Percentiles rank a stretch among this genome's conserved stretches.
Evolutionary conservation across 805 yeast species (phyloP).

Genomic region (Suhomyces sp.): DNA sequence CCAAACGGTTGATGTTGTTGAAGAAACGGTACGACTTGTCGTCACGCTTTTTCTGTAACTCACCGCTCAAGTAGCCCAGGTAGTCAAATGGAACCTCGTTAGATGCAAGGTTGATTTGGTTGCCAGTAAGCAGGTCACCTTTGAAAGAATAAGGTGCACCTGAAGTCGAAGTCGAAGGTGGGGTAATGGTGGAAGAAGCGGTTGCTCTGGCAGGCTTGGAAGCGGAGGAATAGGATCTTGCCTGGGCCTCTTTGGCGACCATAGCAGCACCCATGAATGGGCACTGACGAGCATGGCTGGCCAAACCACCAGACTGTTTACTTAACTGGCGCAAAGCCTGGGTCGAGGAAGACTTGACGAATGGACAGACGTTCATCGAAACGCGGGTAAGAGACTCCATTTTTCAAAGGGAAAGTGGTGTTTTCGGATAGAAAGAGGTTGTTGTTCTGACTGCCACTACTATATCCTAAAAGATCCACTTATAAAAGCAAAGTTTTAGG

Average conservation of each 20-base stretch:
- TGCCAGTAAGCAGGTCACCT: constrained; percentile 23
- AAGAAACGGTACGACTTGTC: constrained; percentile 95
- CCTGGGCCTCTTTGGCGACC: constrained; percentile 32
- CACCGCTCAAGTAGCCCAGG: constrained; percentile 62
- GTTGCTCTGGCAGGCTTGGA: constrained; percentile 45
- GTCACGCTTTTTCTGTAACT: constrained; percentile 67
- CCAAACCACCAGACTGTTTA: constrained; percentile 40
- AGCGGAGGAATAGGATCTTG: constrained; percentile 46
- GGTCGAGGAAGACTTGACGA: constrained; percentile 61
- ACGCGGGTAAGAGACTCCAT: constrained; percentile 83
- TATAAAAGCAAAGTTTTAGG: background rate
- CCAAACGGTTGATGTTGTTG: constrained; percentile 95
- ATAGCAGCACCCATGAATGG: constrained; percentile 91
- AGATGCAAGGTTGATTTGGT: constrained; percentile 32
- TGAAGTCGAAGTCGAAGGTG: constrained; percentile 30
- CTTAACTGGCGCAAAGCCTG: constrained; percentile 59
- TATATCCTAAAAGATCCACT: background rate
- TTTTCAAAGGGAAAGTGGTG: background rate
- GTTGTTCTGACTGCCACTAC: background rate
- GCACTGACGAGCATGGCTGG: constrained; percentile 65
- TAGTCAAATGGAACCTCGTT: constrained; percentile 64
- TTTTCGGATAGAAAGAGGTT: background rate
- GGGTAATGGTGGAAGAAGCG: constrained; percentile 39
- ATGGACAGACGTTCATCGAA: constrained; percentile 81
- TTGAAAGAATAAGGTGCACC: constrained; percentile 33